Conservation (phyloP, 192 early-diverging fungal genomes). For the Backusella mclennaniae region DNA sequence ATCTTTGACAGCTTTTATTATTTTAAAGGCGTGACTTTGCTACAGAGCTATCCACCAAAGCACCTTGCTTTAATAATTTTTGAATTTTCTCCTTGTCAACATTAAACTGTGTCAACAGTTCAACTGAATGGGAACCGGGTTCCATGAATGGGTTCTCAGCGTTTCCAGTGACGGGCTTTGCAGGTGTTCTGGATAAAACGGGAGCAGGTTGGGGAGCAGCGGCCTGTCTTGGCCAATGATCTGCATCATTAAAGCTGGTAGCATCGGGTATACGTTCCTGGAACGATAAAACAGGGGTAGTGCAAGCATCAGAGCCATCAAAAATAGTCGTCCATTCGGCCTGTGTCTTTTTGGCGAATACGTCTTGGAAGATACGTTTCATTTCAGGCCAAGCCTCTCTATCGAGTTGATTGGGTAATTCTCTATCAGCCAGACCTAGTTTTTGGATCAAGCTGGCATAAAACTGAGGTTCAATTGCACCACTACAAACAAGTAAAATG, state of each 20-base stretch:
- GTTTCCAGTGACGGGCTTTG: neutral
- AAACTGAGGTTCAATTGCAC: constrained; percentile 66
- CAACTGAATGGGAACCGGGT: constrained; percentile 43
- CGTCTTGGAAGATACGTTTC: constrained; percentile 43
- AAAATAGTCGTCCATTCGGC: constrained; percentile 62
- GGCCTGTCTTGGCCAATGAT: constrained; percentile 36
- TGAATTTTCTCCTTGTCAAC: constrained; percentile 34
- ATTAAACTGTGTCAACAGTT: constrained; percentile 39
- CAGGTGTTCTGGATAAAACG: constrained; percentile 51
- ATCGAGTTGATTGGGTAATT: constrained; percentile 51
- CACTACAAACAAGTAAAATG: constrained; percentile 24
- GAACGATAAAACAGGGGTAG: constrained; percentile 58
- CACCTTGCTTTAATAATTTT: constrained; percentile 13
- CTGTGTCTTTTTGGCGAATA: constrained; percentile 58
- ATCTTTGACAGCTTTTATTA: neutral
- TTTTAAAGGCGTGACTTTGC: neutral
- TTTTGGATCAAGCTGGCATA: constrained; percentile 51
- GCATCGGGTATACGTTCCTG: constrained; percentile 28
- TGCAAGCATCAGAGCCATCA: constrained; percentile 61
- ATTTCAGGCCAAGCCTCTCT: constrained; percentile 51
- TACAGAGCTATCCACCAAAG: neutral
- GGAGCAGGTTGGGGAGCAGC: constrained; percentile 53
- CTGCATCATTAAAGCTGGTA: neutral
- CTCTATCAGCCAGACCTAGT: constrained; percentile 34
- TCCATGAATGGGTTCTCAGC: constrained; percentile 33